These are phyloP conservation scores for Eucalyptus rudis DNA, from an alignment of 345 rosid genomes.

Conservation along the genomic window DNA sequence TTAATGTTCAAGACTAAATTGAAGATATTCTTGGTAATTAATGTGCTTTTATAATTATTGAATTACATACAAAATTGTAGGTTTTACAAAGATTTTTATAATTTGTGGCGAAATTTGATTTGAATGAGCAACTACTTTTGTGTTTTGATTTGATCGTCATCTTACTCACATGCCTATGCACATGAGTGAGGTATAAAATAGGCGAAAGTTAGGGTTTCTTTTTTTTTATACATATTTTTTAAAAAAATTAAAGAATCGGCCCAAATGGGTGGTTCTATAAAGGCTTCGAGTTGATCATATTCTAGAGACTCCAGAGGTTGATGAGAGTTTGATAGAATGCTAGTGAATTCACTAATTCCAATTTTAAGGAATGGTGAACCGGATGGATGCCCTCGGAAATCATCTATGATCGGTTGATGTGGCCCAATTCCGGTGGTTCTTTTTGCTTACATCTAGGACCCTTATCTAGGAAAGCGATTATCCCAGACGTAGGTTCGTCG, in stretches of 20 bases:
- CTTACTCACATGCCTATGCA: too few relatives aligned
- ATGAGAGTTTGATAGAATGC: too few relatives aligned
- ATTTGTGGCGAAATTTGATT: too few relatives aligned
- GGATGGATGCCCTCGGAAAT: fast-evolving
- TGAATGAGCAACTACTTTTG: too few relatives aligned
- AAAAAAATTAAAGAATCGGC: fast-evolving
- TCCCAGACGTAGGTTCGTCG: not conserved
- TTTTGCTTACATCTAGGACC: not conserved
- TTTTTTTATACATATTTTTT: fast-evolving
- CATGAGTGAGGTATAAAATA: too few relatives aligned
- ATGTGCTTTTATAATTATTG: too few relatives aligned
- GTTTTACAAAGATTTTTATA: too few relatives aligned
- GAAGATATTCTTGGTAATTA: not conserved
- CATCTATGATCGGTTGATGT: fast-evolving
- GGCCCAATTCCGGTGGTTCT: fast-evolving
- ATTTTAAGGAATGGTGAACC: too few relatives aligned
- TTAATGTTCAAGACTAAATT: not conserved
- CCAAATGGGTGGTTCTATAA: fast-evolving
- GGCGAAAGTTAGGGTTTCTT: too few relatives aligned
- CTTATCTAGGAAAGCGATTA: not conserved
- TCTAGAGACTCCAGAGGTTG: too few relatives aligned
- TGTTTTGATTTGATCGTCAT: too few relatives aligned
- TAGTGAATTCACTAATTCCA: fast-evolving
- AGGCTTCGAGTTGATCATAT: fast-evolving
- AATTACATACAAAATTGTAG: too few relatives aligned